Percentiles rank a stretch among this genome's conserved stretches.
Evolutionary conservation across 2,329 filamentous ascomycete genomes (phyloP).

Genomic region (Clonostachys rosea): DNA sequence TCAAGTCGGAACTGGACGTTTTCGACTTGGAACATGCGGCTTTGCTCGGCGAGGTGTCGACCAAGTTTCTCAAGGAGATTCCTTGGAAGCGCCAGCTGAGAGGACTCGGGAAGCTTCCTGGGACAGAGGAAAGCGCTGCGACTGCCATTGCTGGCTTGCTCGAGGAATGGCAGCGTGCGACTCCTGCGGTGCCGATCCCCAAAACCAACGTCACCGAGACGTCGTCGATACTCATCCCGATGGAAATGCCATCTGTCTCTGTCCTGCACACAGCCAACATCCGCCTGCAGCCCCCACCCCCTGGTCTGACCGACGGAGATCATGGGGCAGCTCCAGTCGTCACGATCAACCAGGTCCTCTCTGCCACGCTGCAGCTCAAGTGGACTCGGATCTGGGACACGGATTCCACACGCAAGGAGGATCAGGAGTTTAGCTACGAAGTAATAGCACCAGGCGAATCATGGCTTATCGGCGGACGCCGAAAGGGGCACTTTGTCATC

Average conservation of each 20-base stretch:
- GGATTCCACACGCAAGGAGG: slow-evolving; percentile 22
- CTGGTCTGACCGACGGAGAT: slow-evolving; percentile 18
- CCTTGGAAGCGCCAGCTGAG: slow-evolving; percentile 44
- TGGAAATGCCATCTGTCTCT: slow-evolving; percentile 80
- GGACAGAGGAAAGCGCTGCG: slow-evolving; percentile 23
- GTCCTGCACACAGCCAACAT: slow-evolving; percentile 79
- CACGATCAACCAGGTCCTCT: slow-evolving; percentile 59
- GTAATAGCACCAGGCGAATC: slow-evolving; percentile 67
- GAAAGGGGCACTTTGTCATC: slow-evolving; percentile 73
- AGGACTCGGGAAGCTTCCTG: slow-evolving; percentile 38
- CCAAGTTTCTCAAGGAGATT: slow-evolving; percentile 36
- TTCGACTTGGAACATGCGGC: slow-evolving; percentile 52
- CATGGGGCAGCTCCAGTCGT: slow-evolving; percentile 34
- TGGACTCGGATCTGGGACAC: slow-evolving; percentile 63
- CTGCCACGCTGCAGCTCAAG: slow-evolving; percentile 55
- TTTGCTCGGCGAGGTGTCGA: slow-evolving; percentile 46
- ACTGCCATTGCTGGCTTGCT: slow-evolving; percentile 18
- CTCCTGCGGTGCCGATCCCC: slow-evolving; percentile 17
- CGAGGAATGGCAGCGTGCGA: slow-evolving; percentile 20
- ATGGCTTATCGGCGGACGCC: slow-evolving; percentile 82
- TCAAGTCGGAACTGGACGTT: slow-evolving; percentile 35
- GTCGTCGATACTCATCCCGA: slow-evolving; percentile 76
- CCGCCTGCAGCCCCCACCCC: slow-evolving; percentile 30
- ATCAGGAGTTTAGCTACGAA: slow-evolving; percentile 79
- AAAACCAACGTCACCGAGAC: slow-evolving; percentile 21